phyloP scores from a whole-genome alignment of 2,329 filamentous ascomycete genomes.

The Zymoseptoria pseudotritici region DNA sequence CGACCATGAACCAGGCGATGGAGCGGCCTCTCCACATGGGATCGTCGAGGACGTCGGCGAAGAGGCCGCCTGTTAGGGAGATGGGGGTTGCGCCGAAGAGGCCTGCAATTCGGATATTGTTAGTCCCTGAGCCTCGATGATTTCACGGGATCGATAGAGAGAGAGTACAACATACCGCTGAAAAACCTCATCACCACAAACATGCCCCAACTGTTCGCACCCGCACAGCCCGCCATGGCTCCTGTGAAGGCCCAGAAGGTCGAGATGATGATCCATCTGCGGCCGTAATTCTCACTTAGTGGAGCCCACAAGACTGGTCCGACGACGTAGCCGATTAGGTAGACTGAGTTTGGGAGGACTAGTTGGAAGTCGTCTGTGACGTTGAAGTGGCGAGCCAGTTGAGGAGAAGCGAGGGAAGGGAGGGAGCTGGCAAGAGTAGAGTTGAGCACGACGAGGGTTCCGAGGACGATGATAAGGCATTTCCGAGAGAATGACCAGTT shows the following conservation, averaged over 20 bases:
- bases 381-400: conserved; percentile 49
- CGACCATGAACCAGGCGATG: conserved; percentile 15
- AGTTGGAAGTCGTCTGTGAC: conserved; percentile 36
- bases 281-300: conserved; percentile 35
- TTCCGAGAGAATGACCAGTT: conserved; percentile 42
- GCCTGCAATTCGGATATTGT: neutral
- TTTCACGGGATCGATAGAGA: too few relatives aligned
- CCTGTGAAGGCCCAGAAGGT: conserved; percentile 9
- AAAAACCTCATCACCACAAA: conserved; percentile 13
- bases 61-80: conserved; percentile 12
- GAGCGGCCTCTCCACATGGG: conserved; percentile 8
- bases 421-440: conserved; percentile 57
- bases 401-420: conserved; percentile 53
- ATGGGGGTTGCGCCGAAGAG: conserved; percentile 14
- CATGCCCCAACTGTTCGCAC: conserved; percentile 27
- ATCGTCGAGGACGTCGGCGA: conserved; percentile 13
- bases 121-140: too few relatives aligned
- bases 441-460: conserved; percentile 54
- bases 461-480: conserved; percentile 43
- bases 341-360: conserved; percentile 41
- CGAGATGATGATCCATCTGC: conserved; percentile 32
- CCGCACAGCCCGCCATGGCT: conserved; percentile 37
- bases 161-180: neutral
- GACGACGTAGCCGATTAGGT: conserved; percentile 36
- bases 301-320: conserved; percentile 39